Base-by-base conservation (phyloP, 805 yeast species). In the Kodamaea kaohsiungensis region DNA sequence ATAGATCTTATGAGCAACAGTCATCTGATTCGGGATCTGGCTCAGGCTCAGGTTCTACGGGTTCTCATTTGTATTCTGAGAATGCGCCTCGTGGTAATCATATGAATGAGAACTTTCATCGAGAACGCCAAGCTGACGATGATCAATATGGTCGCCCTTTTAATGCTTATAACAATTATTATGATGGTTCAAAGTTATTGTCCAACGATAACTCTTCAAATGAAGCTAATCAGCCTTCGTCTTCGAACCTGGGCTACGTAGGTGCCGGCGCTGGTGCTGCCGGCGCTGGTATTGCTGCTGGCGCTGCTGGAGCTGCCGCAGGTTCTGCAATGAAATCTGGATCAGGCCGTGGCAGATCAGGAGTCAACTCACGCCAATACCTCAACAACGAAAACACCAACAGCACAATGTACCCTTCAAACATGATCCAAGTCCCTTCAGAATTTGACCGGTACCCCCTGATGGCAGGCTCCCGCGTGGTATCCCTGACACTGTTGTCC, bases 371-470 rank as follows among this genome's bases (percentile, higher is more conserved):
- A 15, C 35, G 48, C 39, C 33, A 46, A 35, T 46, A 46, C 18
- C 17, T 18, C 22, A 37, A 46, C 39, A 16, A 10, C 8, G 38
- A 35, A 12, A 15, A 35, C 27, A 22, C 22, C 38, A 22, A 16
- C 47, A 19, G 35, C 33, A 30, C 33, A n/a, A 39, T 45, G 25
- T 37, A 43, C 19, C 51, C 54, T 15, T 30, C 52, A 48, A 58
- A 53, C 50, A 61, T 60, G 49, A 63, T 72, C 43, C 70, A 64
- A n/a, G 70, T 62, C 27, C 87, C 89, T 2, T 75, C 83, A 1
- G 87, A 81, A 53, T 86, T 74, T 61, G 90, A 86, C 66, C 75
- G 91, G 60, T 87, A 87, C 62, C 92, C 93, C 3, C 76, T 83
- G 22, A 74, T 84, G 57, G 81, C 83, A 2, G 79, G 79, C 2